phyloP scores from a whole-genome alignment of 805 yeast genomes.

The Debaryomyces hansenii region DNA sequence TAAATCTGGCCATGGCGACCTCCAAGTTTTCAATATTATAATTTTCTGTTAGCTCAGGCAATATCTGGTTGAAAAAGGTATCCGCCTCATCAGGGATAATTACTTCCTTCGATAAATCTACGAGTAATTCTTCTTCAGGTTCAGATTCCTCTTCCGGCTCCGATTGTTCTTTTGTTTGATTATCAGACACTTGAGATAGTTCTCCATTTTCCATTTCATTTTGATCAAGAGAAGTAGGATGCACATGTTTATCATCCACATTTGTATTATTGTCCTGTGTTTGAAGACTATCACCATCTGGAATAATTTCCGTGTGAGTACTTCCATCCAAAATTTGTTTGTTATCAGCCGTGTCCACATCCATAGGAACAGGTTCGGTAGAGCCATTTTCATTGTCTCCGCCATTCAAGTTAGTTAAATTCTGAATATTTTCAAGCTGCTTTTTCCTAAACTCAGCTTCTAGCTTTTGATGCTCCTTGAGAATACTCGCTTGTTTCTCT shows the following conservation, averaged over 20 bases:
- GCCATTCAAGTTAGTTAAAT: background rate
- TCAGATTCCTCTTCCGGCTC: constrained; percentile 24
- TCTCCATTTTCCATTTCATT: constrained; percentile 1
- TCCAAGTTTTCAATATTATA: constrained; percentile 40
- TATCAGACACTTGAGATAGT: background rate
- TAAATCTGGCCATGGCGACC: constrained; percentile 56
- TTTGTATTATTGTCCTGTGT: background rate
- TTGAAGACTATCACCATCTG: background rate
- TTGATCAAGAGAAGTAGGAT: background rate
- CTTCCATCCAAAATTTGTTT: background rate
- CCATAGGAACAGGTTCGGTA: background rate
- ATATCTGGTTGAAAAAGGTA: constrained; percentile 21
- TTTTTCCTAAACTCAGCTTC: constrained; percentile 22
- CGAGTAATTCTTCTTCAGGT: constrained; percentile 26
- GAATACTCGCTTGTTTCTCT: constrained; percentile 46
- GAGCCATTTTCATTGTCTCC: background rate
- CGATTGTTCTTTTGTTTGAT: background rate
- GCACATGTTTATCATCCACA: constrained; percentile 5
- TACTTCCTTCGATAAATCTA: constrained; percentile 60
- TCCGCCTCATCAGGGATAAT: constrained; percentile 17
- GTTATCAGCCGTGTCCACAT: background rate
- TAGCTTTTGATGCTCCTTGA: constrained; percentile 34
- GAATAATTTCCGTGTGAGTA: background rate
- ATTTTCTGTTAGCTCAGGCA: constrained; percentile 31
- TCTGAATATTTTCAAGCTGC: constrained; percentile 4